Evolutionary conservation across 768 basidiomycete genomes (phyloP), one percentile per base, ranked within the genome.

Genomic region (Exidia glandulosa): DNA sequence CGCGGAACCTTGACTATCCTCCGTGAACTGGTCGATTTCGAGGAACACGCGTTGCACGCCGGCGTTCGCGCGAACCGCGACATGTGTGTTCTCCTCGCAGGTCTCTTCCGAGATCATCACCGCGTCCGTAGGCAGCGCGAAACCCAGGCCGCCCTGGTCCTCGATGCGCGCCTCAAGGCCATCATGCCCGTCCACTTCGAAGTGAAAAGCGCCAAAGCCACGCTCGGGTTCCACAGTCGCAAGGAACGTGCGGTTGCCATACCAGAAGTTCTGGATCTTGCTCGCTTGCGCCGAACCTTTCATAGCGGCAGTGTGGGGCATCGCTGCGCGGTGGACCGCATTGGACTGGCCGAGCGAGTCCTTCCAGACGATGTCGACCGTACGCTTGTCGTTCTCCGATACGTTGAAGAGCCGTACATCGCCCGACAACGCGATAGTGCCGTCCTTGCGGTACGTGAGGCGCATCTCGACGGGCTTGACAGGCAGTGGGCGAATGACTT

Each of bases 401-500:
- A n/a, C 50, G 25, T 29, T 29, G 50, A 54, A 54, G 16, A 54
- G 30, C 6, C 50, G 50, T 19, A 54, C 50, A 10, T 54, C 50
- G 19, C 50, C 50, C 9, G 50, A 54, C 16, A 54, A 27, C 50
- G 25, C 30, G 50, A 54, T 54, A 19, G 30, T 54, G 27, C 50
- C 50, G 30, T 54, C 27, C 7, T 54, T 54, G 27, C 2, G 25
- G 30, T 54, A 54, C 4, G 25, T 25, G 25, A 54, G 50, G 14
- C 30, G 25, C 25, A 54, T 7, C 30, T 54, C 27, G 2, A 29
- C 25, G 10, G 50, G 50, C 50, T 54, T 54, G 30, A 54, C 29
- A 19, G 50, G 50, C 12, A 54, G 30, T 9, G 50, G 50, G 19
- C 50, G 50, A 25, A 54, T 75, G 61, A 77, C 73, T 14, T 77